Percentiles rank a stretch among this genome's conserved stretches.
phyloP scores from a whole-genome alignment of 768 basidiomycete species.

The Amyloporia xantha region DNA sequence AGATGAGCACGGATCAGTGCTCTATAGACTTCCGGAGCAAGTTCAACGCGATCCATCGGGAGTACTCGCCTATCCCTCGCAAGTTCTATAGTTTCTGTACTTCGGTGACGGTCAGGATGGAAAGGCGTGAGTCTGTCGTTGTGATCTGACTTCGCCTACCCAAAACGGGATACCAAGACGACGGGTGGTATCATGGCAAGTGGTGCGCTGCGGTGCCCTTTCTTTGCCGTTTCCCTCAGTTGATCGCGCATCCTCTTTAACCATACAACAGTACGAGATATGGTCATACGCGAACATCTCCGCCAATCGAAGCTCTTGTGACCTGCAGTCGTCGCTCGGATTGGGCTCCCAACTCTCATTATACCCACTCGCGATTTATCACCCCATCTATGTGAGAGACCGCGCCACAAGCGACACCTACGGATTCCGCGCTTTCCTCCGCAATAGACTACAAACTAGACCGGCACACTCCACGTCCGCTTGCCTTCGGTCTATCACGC shows the following conservation, averaged over 20 bases:
- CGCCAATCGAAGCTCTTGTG: conserved; percentile 66
- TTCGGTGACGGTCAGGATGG: conserved; percentile 52
- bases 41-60: conserved; percentile 70
- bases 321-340: too few species aligned
- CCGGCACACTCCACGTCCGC: too few species aligned
- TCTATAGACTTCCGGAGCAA: conserved; percentile 56
- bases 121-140: neutral
- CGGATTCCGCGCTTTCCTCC: too few species aligned
- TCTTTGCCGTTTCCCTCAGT: neutral
- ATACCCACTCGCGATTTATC: too few species aligned
- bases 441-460: too few species aligned
- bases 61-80: conserved; percentile 65
- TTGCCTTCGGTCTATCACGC: too few species aligned
- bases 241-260: neutral
- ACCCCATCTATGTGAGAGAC: too few species aligned
- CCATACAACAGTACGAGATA: conserved; percentile 60
- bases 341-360: too few species aligned
- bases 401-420: too few species aligned
- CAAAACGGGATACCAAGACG: conserved; percentile 52
- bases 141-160: neutral
- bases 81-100: conserved; percentile 78
- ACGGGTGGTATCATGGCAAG: conserved; percentile 74
- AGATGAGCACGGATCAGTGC: neutral
- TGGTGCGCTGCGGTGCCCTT: conserved; percentile 36
- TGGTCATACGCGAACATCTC: conserved; percentile 75